phyloP scores from a whole-genome alignment of 2,329 filamentous ascomycete species.

The Botryotinia globosa region DNA sequence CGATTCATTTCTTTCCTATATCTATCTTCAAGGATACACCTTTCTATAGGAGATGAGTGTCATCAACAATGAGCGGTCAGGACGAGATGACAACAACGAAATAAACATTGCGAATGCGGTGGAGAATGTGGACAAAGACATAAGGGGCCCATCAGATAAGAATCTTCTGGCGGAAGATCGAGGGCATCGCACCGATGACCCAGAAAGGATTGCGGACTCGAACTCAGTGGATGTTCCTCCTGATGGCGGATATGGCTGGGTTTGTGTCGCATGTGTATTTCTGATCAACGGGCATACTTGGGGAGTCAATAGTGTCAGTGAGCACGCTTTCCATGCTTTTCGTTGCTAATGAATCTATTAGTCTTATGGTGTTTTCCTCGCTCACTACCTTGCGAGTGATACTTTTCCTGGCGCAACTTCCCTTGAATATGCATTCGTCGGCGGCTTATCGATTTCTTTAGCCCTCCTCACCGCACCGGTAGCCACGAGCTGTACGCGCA shows the following conservation, averaged over 20 bases:
- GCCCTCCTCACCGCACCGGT: constrained; percentile 68
- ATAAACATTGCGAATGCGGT: not conserved
- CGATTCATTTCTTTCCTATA: not conserved
- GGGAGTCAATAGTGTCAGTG: constrained; percentile 41
- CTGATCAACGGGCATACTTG: constrained; percentile 49
- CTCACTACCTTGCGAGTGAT: constrained; percentile 67
- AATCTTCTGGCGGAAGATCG: not conserved
- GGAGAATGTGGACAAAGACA: not conserved
- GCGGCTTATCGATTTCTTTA: constrained; percentile 63
- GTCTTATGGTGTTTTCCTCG: constrained; percentile 72
- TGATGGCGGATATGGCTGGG: constrained; percentile 58
- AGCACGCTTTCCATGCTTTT: constrained; percentile 17
- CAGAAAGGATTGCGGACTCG: not conserved
- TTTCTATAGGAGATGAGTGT: constrained; percentile 1
- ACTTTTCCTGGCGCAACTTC: constrained; percentile 61
- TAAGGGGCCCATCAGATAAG: not conserved
- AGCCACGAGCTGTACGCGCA: constrained; percentile 45
- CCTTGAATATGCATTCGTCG: constrained; percentile 75
- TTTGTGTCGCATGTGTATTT: constrained; percentile 47
- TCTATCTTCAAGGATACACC: not conserved
- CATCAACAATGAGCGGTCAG: constrained; percentile 9
- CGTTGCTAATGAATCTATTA: constrained; percentile 29
- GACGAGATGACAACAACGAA: not conserved
- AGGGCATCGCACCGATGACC: not conserved
- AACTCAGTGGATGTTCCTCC: constrained; percentile 43